Conservation (phyloP, 192 early-diverging fungal genomes). For the Coemansia sp. region DNA sequence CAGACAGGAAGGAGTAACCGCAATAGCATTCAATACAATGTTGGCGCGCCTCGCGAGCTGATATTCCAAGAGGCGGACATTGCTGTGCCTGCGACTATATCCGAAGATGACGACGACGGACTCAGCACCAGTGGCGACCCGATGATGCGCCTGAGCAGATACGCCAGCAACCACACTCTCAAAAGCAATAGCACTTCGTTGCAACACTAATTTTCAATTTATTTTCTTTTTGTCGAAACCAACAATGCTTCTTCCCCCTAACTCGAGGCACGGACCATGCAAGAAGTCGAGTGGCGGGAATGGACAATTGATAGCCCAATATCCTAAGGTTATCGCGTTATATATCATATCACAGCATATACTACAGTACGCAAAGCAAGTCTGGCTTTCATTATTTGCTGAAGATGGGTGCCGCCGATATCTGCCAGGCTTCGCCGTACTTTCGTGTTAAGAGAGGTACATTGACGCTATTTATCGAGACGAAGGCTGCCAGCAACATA, state of each 20-base stretch:
- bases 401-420: conserved; percentile 23
- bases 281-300: neutral
- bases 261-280: neutral
- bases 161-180: conserved; percentile 30
- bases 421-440: conserved; percentile 27
- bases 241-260: neutral
- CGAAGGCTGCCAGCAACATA: conserved; percentile 17
- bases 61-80: conserved; percentile 51
- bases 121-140: conserved; percentile 31
- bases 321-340: neutral
- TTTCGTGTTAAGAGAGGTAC: conserved; percentile 46
- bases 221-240: neutral
- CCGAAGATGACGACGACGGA: conserved; percentile 40
- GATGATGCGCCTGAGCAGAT: conserved; percentile 39
- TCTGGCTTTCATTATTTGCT: neutral
- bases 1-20: conserved; percentile 42
- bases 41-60: conserved; percentile 53
- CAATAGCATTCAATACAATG: conserved; percentile 57
- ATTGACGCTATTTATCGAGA: conserved; percentile 40
- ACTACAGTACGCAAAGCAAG: too few relatives aligned
- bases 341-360: neutral
- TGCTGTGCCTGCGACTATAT: conserved; percentile 34
- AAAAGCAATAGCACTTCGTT: conserved; percentile 1
- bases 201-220: conserved; percentile 9
- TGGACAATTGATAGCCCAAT: neutral